Base-by-base conservation (phyloP, 1,284 basidiomycete species). In the Ceratobasidium papillatum region DNA sequence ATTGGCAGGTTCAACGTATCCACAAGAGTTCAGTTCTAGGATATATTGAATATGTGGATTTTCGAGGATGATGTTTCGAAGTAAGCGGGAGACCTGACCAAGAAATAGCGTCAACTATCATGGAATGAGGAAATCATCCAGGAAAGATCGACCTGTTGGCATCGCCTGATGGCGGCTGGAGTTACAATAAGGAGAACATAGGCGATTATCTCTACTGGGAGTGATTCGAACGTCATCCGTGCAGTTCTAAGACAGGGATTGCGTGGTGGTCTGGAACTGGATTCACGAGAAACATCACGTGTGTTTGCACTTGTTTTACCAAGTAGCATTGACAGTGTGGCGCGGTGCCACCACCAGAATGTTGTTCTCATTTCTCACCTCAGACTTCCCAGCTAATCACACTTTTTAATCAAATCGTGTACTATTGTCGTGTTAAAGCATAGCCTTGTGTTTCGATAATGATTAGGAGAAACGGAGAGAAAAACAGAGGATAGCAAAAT, bases 1-100 rank as follows among this genome's bases (percentile, higher is more conserved):
- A 14, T 56, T 47, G 27, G 52, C 19, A 30, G 66, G 66, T 19
- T 52, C 30, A 8, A 41, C n/a, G 30, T 69, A 69, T 7, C 66
- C 66, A 22, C 52, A 69, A 30, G 27, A 22, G 11, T 69, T 54
- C 11, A 69, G 66, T 54, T 69, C 66, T 5, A 69, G 54, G 11
- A 69, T 22, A 22, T 59, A 69, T 41, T 69, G 66, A 1, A 69
- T 25, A 32, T 47, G 38, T 32, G 30, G 41, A 54, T 32, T 43
- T 34, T 14, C 36, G 14, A 27, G n/a, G 1, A 58, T 41, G 14
- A 69, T 22, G 27, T 59, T 52, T 30, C 38, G 66, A 19, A 69
- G 34, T 41, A 45, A 25, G 25, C 54, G 66, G 41, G 52, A 69
- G 32, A 69, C 66, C 66, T 69, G 34, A 45, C 27, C 34, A 41